Evolutionary conservation across 164 flowering plant species (phyloP).

Genomic region (Chimonanthus salicifolius): DNA sequence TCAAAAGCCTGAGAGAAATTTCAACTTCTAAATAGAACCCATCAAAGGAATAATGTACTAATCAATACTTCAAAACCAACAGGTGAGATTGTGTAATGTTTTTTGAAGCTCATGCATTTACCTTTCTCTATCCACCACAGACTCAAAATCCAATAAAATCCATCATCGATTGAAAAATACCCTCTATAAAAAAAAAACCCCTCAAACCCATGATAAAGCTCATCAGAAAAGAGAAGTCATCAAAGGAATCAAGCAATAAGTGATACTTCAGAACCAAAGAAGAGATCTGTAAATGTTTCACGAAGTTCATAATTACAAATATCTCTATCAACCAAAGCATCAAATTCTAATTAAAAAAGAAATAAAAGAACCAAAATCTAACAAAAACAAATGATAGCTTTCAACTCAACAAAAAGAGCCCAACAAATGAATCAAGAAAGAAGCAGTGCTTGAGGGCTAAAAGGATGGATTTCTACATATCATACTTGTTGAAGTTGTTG

Average conservation of each 20-base stretch:
- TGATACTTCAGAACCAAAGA: not conserved
- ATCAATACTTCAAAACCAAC: not conserved
- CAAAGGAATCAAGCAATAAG: not conserved
- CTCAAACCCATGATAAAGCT: not conserved
- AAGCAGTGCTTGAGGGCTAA: not conserved
- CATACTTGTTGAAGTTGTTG: not conserved
- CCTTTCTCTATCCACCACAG: not conserved
- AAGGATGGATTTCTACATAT: not conserved
- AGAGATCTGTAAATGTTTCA: not conserved
- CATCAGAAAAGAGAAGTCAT: not conserved
- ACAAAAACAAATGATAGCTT: not conserved
- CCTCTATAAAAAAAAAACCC: not conserved
- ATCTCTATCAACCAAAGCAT: slow-evolving; percentile 1
- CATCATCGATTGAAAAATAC: not conserved
- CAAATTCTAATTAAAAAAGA: not conserved
- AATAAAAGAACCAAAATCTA: not conserved
- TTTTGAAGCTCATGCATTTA: not conserved
- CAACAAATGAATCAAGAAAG: not conserved
- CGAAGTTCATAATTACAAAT: not conserved
- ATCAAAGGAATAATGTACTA: not conserved
- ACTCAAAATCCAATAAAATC: not conserved
- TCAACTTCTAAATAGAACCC: not conserved
- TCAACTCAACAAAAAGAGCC: slow-evolving; percentile 3
- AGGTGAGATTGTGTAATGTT: not conserved
- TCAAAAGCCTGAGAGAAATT: not conserved